These are phyloP conservation scores for Botrytis porri DNA, from an alignment of 2,329 filamentous ascomycete genomes.

Conservation along the genomic window DNA sequence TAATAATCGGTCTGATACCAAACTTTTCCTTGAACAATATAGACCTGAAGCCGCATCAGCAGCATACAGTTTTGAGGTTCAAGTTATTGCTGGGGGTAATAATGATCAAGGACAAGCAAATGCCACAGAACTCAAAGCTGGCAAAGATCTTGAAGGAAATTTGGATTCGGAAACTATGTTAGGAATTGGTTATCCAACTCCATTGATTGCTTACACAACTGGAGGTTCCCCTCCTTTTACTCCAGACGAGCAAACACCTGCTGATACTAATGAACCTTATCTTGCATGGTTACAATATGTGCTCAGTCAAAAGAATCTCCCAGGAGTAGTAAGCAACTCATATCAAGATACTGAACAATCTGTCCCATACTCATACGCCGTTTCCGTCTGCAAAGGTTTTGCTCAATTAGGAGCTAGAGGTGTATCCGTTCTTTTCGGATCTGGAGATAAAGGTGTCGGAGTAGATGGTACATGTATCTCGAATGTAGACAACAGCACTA, in stretches of 20 bases:
- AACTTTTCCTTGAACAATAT: slow-evolving; percentile 28
- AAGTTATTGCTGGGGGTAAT: slow-evolving; percentile 20
- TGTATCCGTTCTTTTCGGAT: slow-evolving; percentile 49
- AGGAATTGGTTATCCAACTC: slow-evolving; percentile 51
- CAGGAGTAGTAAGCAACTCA: slow-evolving; percentile 55
- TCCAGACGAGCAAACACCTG: slow-evolving; percentile 41
- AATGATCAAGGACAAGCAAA: slow-evolving; percentile 23
- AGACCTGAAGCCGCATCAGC: slow-evolving; percentile 25
- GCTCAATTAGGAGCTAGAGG: slow-evolving; percentile 53
- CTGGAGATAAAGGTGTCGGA: slow-evolving; percentile 50
- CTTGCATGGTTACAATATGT: slow-evolving; percentile 53
- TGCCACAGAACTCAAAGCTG: slow-evolving; percentile 21
- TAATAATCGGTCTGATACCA: slow-evolving; percentile 30
- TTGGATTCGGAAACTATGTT: slow-evolving; percentile 55
- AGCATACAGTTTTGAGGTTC: slow-evolving; percentile 20
- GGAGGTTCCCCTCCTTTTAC: slow-evolving; percentile 53
- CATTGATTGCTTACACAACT: slow-evolving; percentile 52
- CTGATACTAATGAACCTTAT: slow-evolving; percentile 51
- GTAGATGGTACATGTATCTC: slow-evolving; percentile 40
- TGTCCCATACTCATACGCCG: slow-evolving; percentile 51
- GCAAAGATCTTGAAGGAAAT: slow-evolving; percentile 47
- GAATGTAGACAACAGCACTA: slow-evolving; percentile 56
- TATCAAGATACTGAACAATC: slow-evolving; percentile 58
- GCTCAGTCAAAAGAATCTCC: slow-evolving; percentile 45
- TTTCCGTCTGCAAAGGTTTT: slow-evolving; percentile 51